Evolutionary conservation across 2,329 filamentous ascomycete species (phyloP).

Genomic region (Tolypocladium guangdongense): DNA sequence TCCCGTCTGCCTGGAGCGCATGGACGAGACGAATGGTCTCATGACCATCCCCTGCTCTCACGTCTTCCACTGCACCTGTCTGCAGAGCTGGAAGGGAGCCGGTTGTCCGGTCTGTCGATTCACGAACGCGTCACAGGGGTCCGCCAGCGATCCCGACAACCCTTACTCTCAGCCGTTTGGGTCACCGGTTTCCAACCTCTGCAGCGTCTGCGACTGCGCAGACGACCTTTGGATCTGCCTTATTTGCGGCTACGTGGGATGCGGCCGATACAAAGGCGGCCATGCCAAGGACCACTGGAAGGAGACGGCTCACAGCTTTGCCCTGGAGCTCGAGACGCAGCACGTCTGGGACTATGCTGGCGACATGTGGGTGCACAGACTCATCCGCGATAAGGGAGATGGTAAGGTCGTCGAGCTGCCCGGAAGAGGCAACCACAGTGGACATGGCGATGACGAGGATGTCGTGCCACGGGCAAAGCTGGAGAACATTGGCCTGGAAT

Average conservation of each 20-base stretch:
- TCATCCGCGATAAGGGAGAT: conserved; percentile 89
- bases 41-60: conserved; percentile 96
- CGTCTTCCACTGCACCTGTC: conserved; percentile 91
- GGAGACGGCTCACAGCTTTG: conserved; percentile 78
- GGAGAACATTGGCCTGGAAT: conserved; percentile 79
- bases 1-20: conserved; percentile 89
- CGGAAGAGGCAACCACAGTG: conserved; percentile 29
- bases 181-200: conserved; percentile 55
- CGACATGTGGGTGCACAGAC: conserved; percentile 89
- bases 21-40: conserved; percentile 94
- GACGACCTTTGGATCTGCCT: conserved; percentile 91
- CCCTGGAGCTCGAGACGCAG: conserved; percentile 85
- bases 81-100: conserved; percentile 90
- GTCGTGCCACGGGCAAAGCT: conserved; percentile 59
- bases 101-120: conserved; percentile 94
- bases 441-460: conserved; percentile 41
- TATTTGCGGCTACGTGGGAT: conserved; percentile 86
- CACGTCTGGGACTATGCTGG: conserved; percentile 97
- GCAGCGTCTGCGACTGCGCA: conserved; percentile 67
- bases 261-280: conserved; percentile 85
- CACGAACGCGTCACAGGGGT: conserved; percentile 39
- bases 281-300: conserved; percentile 94
- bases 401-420: conserved; percentile 90
- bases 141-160: conserved; percentile 34
- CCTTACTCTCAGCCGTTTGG: conserved; percentile 46